These are phyloP conservation scores for Solanum appendiculatum DNA, from an alignment of 257 asterid species.

Conservation along the genomic window DNA sequence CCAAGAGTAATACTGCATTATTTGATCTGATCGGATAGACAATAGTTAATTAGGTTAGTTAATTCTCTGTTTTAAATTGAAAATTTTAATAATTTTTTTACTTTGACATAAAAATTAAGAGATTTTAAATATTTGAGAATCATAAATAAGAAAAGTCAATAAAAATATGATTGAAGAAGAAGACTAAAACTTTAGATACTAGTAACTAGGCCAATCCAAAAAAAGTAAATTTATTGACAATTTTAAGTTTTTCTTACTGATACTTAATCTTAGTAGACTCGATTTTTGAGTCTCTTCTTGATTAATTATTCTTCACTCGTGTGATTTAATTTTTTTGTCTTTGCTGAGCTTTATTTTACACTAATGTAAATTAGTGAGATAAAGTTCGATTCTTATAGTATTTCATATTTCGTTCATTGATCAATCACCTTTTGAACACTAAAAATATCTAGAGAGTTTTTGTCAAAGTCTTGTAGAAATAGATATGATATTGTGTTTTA, in stretches of 20 bases:
- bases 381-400: too few species aligned
- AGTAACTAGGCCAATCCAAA: neutral
- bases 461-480: neutral
- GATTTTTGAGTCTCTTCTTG: too few species aligned
- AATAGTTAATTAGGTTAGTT: neutral
- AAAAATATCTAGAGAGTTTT: too few species aligned
- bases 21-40: neutral
- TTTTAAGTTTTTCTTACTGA: neutral
- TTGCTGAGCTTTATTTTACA: neutral
- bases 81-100: neutral
- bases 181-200: neutral
- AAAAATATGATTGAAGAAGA: neutral
- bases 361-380: too few species aligned
- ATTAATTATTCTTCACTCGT: too few species aligned
- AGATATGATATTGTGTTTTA: neutral
- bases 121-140: neutral
- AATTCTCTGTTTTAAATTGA: neutral
- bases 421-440: too few species aligned
- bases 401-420: too few species aligned
- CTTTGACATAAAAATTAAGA: neutral
- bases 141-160: neutral
- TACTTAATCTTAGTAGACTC: neutral
- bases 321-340: accelerated
- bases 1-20: neutral
- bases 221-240: neutral